Base-by-base conservation (phyloP, 2,329 filamentous ascomycete species). In the Mariannaea sp. region DNA sequence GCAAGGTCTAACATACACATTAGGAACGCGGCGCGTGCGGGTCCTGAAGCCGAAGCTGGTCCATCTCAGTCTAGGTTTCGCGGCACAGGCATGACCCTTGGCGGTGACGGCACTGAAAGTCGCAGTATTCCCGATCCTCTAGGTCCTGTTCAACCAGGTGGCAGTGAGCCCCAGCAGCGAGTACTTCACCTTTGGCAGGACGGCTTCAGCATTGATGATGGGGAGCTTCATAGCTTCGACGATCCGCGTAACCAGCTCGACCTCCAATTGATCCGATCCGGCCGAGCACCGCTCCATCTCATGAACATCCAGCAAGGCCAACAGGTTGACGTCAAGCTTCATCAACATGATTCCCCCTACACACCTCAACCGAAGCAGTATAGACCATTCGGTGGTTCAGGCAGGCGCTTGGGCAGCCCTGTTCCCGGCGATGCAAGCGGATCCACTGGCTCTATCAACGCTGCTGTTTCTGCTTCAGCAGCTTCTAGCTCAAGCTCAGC, bases 171-270 rank as follows among this genome's bases (percentile, higher is more conserved):
- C 5, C 84, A 88, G 56, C 83, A 84, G 44, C 85, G 89, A 44
- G 81, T 84, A 9, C 78, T 95, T 47, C 90, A 93, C 66, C 80
- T 94, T 38, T 95, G 90, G 90, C 80, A 82, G 35, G 87, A 95
- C 67, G 90, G 90, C 12, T 93, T 94, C 74, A 93, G 89, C 59
- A 85, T 95, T 56, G 90, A 92, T 55, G 89, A 94, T 65, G 90
- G 90, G 22, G 82, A 86, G 40, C 82, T 94, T 30, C 86, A 83
- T 68, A 84, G 89, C 50, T 93, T 90, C 67, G 88, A 92, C 65
- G 89, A 94, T 69, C 89, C 89, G 0, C 80, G 80, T 24, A 92
- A 93, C 68, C 83, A 85, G 24, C 78, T 80, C 43, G 88, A 88
- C 47, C 77, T 94, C 38, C 78, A 84, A 53, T 87, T 92, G 79